Evolutionary conservation across 768 basidiomycete species (phyloP).

Genomic region (Collybiopsis confluens): DNA sequence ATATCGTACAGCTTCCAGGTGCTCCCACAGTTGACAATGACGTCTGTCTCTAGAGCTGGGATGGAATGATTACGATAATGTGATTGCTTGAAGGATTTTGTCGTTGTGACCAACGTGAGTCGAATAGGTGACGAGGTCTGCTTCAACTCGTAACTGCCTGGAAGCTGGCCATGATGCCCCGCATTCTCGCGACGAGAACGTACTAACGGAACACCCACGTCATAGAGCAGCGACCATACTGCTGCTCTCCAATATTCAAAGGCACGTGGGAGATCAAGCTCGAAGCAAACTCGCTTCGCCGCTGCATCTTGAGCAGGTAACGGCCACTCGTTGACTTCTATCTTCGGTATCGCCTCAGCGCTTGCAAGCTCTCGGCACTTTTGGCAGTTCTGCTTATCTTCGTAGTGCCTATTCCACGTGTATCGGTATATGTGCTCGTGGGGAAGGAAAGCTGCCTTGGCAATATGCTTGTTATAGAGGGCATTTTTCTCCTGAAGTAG

Average conservation of each 20-base stretch:
- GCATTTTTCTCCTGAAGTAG: background rate
- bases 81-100: constrained; percentile 17
- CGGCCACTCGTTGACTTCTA: constrained; percentile 43
- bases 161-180: constrained; percentile 14
- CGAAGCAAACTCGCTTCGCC: constrained; percentile 34
- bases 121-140: constrained; percentile 11
- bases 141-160: constrained; percentile 7
- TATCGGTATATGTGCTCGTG: background rate
- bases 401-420: background rate
- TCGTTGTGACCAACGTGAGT: constrained; percentile 31
- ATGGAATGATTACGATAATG: constrained; percentile 23
- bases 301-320: constrained; percentile 23
- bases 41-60: constrained; percentile 10
- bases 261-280: constrained; percentile 31
- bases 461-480: background rate
- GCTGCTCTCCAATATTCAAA: constrained; percentile 41
- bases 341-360: constrained; percentile 13
- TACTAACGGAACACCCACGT: constrained; percentile 23
- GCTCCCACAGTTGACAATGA: constrained; percentile 27
- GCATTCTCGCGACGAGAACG: background rate
- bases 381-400: constrained; percentile 16
- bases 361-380: constrained; percentile 21
- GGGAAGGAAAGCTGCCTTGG: background rate
- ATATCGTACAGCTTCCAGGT: constrained; percentile 15
- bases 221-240: constrained; percentile 34